These are phyloP conservation scores for Keithomyces neogunnii DNA, from an alignment of 2,329 filamentous ascomycete species.

Conservation along the genomic window DNA sequence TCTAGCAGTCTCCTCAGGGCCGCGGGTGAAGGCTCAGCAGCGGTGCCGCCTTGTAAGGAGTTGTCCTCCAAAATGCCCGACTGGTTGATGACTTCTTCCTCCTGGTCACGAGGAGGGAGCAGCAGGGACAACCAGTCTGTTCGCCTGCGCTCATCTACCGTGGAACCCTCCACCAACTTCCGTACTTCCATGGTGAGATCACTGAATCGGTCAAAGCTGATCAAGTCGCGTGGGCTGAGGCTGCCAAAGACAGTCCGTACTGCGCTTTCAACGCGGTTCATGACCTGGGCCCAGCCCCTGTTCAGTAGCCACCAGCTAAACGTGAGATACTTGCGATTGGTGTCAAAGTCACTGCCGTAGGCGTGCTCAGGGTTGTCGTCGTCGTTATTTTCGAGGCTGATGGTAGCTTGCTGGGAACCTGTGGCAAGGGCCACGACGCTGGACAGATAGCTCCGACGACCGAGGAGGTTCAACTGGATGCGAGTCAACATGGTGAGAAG, in stretches of 20 bases:
- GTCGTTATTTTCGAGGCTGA: slow-evolving; percentile 87
- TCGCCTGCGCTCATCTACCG: slow-evolving; percentile 29
- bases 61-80: slow-evolving; percentile 65
- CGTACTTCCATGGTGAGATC: slow-evolving; percentile 77
- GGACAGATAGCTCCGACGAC: slow-evolving; percentile 88
- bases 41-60: slow-evolving; percentile 19
- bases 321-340: slow-evolving; percentile 87
- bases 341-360: slow-evolving; percentile 91
- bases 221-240: slow-evolving; percentile 79
- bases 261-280: slow-evolving; percentile 72
- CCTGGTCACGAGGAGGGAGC: slow-evolving; percentile 69
- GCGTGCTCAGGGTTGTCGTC: slow-evolving; percentile 75
- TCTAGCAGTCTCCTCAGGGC: slow-evolving; percentile 79
- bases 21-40: slow-evolving; percentile 36
- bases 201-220: slow-evolving; percentile 72
- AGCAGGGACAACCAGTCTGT: slow-evolving; percentile 74
- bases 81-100: slow-evolving; percentile 76
- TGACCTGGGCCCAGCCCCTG: slow-evolving; percentile 75
- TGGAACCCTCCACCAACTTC: slow-evolving; percentile 68
- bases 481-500: slow-evolving; percentile 87
- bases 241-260: slow-evolving; percentile 86
- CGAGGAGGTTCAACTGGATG: slow-evolving; percentile 93
- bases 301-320: slow-evolving; percentile 98
- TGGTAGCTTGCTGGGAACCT: slow-evolving; percentile 63
- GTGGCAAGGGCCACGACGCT: slow-evolving; percentile 88